Percentiles rank a stretch among this genome's conserved stretches.
Evolutionary conservation across 331 rosid genomes (phyloP).

Genomic region (Arachis monticola): DNA sequence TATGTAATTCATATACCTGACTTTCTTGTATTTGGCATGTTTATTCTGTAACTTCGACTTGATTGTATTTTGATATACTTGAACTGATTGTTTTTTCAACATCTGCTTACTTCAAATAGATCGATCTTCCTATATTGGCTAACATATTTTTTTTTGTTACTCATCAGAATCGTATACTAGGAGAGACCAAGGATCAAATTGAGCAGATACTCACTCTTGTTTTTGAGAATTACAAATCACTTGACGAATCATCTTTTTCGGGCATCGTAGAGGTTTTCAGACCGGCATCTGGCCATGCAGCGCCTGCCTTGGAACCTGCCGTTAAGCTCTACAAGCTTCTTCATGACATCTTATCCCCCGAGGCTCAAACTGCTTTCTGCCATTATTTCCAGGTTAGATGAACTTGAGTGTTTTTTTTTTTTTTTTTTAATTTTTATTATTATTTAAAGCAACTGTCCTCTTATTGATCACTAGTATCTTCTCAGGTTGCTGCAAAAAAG

Average conservation of each 20-base stretch:
- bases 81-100: conserved; percentile 38
- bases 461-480: conserved; percentile 40
- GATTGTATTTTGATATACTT: conserved; percentile 3
- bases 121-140: conserved; percentile 34
- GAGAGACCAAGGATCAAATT: conserved; percentile 92
- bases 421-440: background rate
- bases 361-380: conserved; percentile 86
- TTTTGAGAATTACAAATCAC: conserved; percentile 91
- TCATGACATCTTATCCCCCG: conserved; percentile 93
- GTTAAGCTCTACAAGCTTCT: conserved; percentile 88
- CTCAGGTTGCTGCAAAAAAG: conserved; percentile 91
- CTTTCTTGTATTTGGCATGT: conserved; percentile 17
- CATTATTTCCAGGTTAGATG: conserved; percentile 90
- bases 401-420: background rate
- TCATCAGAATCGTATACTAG: conserved; percentile 84
- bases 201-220: conserved; percentile 78
- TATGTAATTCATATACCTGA: background rate
- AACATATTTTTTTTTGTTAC: conserved; percentile 37
- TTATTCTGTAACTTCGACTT: background rate
- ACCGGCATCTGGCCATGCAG: conserved; percentile 78
- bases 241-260: conserved; percentile 79
- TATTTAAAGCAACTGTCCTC: conserved; percentile 29
- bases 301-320: conserved; percentile 91
- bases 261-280: conserved; percentile 80
- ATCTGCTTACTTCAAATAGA: conserved; percentile 26